Conservation (phyloP, 345 rosid genomes). For the Acer negundo region DNA sequence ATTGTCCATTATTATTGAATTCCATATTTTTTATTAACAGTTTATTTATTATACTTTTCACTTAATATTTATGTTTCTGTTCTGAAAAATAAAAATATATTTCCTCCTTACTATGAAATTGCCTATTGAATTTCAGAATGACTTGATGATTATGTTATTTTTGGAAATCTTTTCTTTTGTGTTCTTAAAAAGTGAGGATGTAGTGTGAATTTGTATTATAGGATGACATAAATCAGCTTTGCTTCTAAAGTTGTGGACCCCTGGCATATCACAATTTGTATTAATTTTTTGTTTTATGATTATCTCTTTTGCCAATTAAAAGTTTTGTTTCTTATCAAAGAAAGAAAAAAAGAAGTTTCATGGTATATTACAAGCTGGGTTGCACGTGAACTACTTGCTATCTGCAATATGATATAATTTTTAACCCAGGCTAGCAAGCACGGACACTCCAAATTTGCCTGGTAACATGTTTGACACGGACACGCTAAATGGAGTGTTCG, state of each 20-base stretch:
- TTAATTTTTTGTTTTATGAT: neutral
- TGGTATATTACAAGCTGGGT: neutral
- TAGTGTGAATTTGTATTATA: neutral
- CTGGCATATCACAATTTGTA: neutral
- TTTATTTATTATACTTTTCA: neutral
- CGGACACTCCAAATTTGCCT: too few species aligned
- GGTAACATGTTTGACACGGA: too few species aligned
- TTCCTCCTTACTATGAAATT: neutral
- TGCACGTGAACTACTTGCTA: neutral
- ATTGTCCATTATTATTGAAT: neutral
- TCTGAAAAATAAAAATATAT: neutral
- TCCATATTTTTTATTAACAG: neutral
- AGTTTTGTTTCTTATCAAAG: neutral
- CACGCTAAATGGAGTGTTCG: too few species aligned
- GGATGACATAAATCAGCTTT: neutral
- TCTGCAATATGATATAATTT: neutral
- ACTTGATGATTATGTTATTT: conserved; percentile 8
- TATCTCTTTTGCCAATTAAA: neutral
- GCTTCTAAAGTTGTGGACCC: neutral
- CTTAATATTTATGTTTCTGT: neutral
- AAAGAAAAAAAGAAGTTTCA: neutral
- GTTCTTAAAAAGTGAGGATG: neutral
- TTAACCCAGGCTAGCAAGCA: neutral
- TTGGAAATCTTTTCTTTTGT: neutral
- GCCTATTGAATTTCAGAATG: neutral